Evolutionary conservation across 495 filamentous ascomycete genomes (phyloP).

Genomic region (Hypomontagnella submonticulosa): DNA sequence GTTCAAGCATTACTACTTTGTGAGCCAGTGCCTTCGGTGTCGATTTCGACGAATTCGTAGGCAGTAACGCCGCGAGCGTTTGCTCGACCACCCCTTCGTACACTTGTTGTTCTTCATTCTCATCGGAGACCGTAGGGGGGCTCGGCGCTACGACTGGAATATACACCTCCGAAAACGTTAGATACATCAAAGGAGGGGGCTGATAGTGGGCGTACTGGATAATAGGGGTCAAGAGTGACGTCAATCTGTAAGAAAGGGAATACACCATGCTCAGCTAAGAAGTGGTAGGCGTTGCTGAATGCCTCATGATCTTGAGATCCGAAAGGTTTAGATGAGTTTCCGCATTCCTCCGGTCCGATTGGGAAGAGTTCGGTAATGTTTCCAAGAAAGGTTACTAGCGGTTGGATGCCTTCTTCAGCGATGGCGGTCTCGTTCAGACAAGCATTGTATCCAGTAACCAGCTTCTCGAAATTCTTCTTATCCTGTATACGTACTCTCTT

Average conservation of each 20-base stretch:
- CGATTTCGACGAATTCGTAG: slow-evolving; percentile 14
- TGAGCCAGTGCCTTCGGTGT: slow-evolving; percentile 11
- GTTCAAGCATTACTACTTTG: slow-evolving; percentile 13
- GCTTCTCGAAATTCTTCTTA: slow-evolving; percentile 70
- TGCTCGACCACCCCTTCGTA: slow-evolving; percentile 16
- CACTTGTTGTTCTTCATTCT: background rate
- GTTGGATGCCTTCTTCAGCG: slow-evolving; percentile 61
- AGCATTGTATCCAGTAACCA: slow-evolving; percentile 68
- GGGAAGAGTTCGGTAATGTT: slow-evolving; percentile 31
- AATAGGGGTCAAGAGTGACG: background rate
- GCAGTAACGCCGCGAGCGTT: slow-evolving; percentile 4
- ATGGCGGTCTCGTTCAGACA: slow-evolving; percentile 69
- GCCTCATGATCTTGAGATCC: slow-evolving; percentile 6
- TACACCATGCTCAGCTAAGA: slow-evolving; percentile 1
- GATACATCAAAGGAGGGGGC: background rate
- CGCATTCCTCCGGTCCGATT: slow-evolving; percentile 1
- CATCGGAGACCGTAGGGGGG: background rate
- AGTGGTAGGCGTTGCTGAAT: slow-evolving; percentile 20
- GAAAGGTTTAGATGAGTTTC: slow-evolving; percentile 8
- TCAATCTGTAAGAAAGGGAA: slow-evolving; percentile 17
- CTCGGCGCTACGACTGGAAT: slow-evolving; percentile 12
- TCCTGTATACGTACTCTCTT: slow-evolving; percentile 56
- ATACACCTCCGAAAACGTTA: slow-evolving; percentile 16
- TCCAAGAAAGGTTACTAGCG: slow-evolving; percentile 58
- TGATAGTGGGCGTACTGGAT: slow-evolving; percentile 8